A percentile compares a stretch with the other conserved stretches of the same genome.
Conservation (phyloP, 495 filamentous ascomycete species). For the Hamigera avellanea region DNA sequence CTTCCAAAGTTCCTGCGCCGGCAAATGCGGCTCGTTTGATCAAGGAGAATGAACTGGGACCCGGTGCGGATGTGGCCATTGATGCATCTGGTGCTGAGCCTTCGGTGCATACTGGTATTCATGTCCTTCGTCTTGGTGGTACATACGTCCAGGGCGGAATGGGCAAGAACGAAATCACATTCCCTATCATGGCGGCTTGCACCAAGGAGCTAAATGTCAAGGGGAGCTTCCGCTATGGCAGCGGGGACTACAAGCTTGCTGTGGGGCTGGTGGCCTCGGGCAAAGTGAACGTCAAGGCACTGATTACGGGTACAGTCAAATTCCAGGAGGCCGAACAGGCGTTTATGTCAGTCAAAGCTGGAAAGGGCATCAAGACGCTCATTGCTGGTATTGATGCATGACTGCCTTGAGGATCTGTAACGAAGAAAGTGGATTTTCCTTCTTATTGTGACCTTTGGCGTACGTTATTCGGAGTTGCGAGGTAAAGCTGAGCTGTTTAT, state of each 20-base stretch:
- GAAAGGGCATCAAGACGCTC: constrained; percentile 37
- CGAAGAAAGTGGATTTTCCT: too few relatives aligned
- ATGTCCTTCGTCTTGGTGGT: constrained; percentile 39
- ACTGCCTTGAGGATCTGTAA: background rate
- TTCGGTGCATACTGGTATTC: constrained; percentile 41
- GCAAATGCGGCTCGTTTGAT: constrained; percentile 32
- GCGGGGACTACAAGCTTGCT: constrained; percentile 44
- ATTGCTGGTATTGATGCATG: constrained; percentile 27
- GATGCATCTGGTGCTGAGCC: constrained; percentile 46
- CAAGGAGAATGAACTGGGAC: constrained; percentile 29
- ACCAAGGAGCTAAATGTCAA: constrained; percentile 41
- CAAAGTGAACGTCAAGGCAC: constrained; percentile 36
- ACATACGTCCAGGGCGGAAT: constrained; percentile 52
- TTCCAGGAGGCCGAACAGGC: constrained; percentile 43
- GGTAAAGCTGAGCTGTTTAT: too few relatives aligned
- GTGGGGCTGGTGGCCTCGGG: constrained; percentile 39
- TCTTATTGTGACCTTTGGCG: too few relatives aligned
- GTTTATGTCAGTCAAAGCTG: constrained; percentile 34
- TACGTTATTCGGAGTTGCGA: too few relatives aligned
- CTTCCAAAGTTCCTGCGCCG: constrained; percentile 18
- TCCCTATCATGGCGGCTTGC: constrained; percentile 46
- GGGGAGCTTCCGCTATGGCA: constrained; percentile 43
- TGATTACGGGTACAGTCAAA: constrained; percentile 41
- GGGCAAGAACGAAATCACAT: constrained; percentile 42
- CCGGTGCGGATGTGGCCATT: constrained; percentile 44